phyloP scores from a whole-genome alignment of 257 asterid genomes.

The Ilex aquifolium region DNA sequence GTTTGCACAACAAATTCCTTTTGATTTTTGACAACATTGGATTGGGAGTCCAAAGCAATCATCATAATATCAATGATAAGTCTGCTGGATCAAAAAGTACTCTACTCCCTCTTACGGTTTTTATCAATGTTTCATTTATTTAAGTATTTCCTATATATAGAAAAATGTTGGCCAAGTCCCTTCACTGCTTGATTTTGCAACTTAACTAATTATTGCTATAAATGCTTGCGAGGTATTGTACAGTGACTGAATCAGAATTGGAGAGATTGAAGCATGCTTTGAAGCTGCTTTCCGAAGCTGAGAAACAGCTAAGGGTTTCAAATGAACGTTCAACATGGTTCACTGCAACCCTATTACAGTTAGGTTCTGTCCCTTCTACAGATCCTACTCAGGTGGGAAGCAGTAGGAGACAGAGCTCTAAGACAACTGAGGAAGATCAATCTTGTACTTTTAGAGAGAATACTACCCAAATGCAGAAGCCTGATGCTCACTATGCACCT shows the following conservation, averaged over 20 bases:
- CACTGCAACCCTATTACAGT: constrained; percentile 88
- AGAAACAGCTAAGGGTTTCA: constrained; percentile 82
- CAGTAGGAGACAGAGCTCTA: constrained; percentile 72
- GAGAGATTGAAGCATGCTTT: constrained; percentile 79
- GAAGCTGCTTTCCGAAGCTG: constrained; percentile 85
- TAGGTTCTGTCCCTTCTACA: constrained; percentile 71
- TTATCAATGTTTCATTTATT: no score
- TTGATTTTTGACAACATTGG: no score
- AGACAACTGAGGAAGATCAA: constrained; percentile 65
- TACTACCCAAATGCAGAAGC: constrained; percentile 32
- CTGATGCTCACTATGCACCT: constrained; percentile 30
- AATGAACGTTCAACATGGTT: constrained; percentile 95
- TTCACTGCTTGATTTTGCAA: no score
- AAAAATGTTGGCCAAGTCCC: no score
- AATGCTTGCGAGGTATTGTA: constrained; percentile 16
- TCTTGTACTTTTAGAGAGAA: constrained; percentile 43
- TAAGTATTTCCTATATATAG: no score
- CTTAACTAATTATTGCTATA: neutral
- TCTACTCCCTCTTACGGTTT: no score
- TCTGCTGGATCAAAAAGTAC: no score
- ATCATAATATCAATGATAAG: no score
- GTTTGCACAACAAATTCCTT: no score
- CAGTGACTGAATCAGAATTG: constrained; percentile 80
- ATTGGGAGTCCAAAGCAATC: no score
- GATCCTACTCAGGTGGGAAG: constrained; percentile 72